A percentile compares a stretch with the other conserved stretches of the same genome.
These are phyloP conservation scores for Termitomyces sp. DNA, from an alignment of 768 basidiomycete genomes.

Conservation along the genomic window DNA sequence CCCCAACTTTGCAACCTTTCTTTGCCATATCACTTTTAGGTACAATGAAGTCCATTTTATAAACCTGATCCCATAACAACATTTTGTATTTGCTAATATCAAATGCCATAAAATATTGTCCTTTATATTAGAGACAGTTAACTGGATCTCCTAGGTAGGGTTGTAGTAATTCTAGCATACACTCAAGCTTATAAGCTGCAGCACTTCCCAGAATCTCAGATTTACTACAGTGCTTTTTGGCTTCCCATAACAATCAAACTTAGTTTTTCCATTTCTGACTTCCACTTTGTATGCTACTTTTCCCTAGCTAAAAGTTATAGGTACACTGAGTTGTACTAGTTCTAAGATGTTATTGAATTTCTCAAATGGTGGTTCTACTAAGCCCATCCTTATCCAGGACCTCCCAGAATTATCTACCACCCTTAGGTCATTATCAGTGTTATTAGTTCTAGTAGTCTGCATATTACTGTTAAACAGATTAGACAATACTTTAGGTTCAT, in stretches of 20 bases:
- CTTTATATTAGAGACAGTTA: background rate
- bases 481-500: no score
- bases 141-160: background rate
- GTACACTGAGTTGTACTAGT: no score
- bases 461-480: no score
- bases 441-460: no score
- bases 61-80: background rate
- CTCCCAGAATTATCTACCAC: no score
- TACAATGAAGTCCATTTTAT: background rate
- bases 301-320: no score
- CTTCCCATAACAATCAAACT: rapidly evolving
- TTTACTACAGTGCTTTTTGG: background rate
- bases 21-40: rapidly evolving
- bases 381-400: no score
- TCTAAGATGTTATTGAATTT: no score
- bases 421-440: no score
- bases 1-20: background rate
- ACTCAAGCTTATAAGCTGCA: background rate
- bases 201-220: background rate
- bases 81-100: background rate
- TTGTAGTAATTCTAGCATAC: background rate
- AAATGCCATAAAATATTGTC: rapidly evolving
- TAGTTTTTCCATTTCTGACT: background rate
- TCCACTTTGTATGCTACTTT: background rate
- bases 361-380: no score